Conservation (phyloP, 345 rosid genomes). For the Dovyalis caffra region DNA sequence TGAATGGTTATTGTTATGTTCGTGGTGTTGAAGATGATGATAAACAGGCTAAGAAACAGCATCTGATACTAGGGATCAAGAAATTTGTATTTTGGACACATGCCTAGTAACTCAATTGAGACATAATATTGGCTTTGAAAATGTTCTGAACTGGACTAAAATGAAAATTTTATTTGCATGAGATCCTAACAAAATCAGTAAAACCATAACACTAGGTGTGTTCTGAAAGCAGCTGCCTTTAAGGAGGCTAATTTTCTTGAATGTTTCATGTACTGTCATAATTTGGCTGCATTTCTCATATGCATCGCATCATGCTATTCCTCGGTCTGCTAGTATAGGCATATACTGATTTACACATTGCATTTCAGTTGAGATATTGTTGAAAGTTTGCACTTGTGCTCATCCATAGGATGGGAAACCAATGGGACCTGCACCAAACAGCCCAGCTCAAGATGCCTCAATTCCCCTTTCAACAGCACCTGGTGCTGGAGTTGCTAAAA, state of each 20-base stretch:
- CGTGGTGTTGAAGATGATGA: neutral
- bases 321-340: neutral
- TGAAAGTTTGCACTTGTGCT: conserved; percentile 27
- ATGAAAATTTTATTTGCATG: neutral
- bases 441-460: conserved; percentile 27
- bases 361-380: conserved; percentile 16
- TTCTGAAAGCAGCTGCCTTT: neutral
- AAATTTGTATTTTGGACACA: neutral
- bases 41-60: neutral
- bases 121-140: neutral
- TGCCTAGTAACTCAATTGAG: neutral
- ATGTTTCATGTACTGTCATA: neutral
- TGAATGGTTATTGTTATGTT: neutral
- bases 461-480: conserved; percentile 30
- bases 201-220: neutral
- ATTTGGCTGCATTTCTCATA: neutral
- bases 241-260: neutral
- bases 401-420: conserved; percentile 43
- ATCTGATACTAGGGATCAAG: neutral
- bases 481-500: conserved; percentile 23
- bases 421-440: conserved; percentile 29
- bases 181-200: neutral
- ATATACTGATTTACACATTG: neutral
- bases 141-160: neutral
- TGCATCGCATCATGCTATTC: neutral